A percentile compares a stretch with the other conserved stretches of the same genome.
phyloP scores from a whole-genome alignment of 305 asterid species.

The Fraxinus paxiana region DNA sequence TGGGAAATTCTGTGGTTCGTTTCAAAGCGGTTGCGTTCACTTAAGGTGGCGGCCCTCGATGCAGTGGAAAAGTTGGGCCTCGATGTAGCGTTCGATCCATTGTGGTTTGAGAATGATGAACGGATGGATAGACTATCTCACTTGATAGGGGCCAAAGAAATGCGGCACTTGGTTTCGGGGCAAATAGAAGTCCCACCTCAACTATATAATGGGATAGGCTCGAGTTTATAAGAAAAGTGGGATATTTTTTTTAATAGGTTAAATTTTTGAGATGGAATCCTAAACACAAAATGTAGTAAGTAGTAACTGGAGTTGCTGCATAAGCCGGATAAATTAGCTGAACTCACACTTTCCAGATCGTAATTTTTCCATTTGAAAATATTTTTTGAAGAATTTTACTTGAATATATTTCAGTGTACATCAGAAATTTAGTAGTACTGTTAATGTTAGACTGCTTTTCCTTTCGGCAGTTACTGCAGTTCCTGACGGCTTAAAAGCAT shows the following conservation, averaged over 20 bases:
- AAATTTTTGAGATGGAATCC: neutral
- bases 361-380: neutral
- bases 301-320: neutral
- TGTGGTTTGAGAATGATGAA: neutral
- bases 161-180: neutral
- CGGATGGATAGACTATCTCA: neutral
- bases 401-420: neutral
- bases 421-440: neutral
- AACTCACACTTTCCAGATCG: neutral
- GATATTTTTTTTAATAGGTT: neutral
- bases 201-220: neutral
- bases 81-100: neutral
- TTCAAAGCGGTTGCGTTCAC: neutral
- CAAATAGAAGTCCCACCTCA: neutral
- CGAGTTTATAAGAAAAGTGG: neutral
- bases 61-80: neutral
- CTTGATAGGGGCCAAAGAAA: neutral
- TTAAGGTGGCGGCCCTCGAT: neutral
- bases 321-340: neutral
- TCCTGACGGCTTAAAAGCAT: conserved; percentile 85
- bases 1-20: neutral
- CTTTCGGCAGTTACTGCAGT: conserved; percentile 72
- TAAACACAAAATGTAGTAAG: neutral
- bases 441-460: neutral
- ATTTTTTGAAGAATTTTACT: neutral